phyloP scores from a whole-genome alignment of 106 monocot species.

The Acanthochlamys bracteata region DNA sequence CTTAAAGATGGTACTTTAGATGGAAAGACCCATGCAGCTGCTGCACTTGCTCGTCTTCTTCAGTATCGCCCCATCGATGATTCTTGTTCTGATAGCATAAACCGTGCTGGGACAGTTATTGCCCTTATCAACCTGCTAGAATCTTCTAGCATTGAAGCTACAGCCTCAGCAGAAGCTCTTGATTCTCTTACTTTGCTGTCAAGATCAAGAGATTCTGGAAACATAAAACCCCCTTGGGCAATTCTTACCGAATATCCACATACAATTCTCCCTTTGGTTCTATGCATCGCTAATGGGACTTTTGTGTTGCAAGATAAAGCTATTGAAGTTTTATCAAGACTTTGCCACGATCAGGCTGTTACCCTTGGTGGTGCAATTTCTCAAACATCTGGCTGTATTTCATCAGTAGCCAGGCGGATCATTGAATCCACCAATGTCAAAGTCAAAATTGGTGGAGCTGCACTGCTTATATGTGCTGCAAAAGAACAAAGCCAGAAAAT shows the following conservation, averaged over 20 bases:
- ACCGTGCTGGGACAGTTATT: conserved; percentile 75
- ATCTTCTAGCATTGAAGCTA: conserved; percentile 48
- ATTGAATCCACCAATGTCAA: conserved; percentile 48
- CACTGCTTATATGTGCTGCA: conserved; percentile 82
- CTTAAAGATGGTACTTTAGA: conserved; percentile 73
- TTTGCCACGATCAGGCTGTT: conserved; percentile 55
- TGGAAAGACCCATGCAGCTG: conserved; percentile 86
- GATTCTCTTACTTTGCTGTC: conserved; percentile 70
- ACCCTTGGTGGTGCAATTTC: conserved; percentile 49
- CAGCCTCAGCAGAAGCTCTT: conserved; percentile 84
- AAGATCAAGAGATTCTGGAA: conserved; percentile 28
- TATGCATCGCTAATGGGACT: conserved; percentile 63
- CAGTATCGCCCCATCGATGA: conserved; percentile 40
- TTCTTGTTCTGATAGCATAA: conserved; percentile 47
- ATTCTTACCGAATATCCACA: conserved; percentile 69
- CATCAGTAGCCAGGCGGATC: conserved; percentile 56
- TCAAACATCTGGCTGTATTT: conserved; percentile 48
- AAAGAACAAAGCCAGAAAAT: conserved; percentile 43
- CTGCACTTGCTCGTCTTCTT: conserved; percentile 82
- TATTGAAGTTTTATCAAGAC: conserved; percentile 73
- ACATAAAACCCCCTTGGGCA: conserved; percentile 49
- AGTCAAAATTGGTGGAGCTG: conserved; percentile 74
- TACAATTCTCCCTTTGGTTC: conserved; percentile 58
- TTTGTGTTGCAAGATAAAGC: conserved; percentile 76
- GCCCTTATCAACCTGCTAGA: conserved; percentile 75